phyloP scores from a whole-genome alignment of 169 alveolate genomes.

The Condylostoma magnum region DNA sequence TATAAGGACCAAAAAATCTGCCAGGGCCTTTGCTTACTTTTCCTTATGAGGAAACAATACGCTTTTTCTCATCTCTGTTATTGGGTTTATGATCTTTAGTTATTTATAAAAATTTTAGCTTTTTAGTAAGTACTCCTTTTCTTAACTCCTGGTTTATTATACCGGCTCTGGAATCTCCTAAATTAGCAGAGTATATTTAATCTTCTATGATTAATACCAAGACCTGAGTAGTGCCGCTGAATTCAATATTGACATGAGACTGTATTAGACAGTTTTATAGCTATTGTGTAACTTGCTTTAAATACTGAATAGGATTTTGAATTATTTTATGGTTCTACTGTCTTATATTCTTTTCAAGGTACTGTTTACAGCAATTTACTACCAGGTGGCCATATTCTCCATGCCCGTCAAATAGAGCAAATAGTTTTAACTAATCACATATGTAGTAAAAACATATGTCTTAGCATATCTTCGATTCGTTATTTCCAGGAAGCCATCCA shows the following conservation, averaged over 20 bases:
- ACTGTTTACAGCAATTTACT: background rate
- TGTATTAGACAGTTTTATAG: background rate
- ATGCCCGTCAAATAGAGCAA: background rate
- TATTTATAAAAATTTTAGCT: constrained; percentile 26
- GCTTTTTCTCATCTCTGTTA: constrained; percentile 54
- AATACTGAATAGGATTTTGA: background rate
- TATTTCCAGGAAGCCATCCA: background rate
- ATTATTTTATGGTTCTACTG: background rate
- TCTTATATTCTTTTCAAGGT: background rate
- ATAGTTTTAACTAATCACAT: no score
- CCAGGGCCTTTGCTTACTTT: constrained; percentile 51
- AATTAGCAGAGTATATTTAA: constrained; percentile 59
- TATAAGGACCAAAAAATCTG: constrained; percentile 72
- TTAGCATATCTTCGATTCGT: background rate
- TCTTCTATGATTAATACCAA: constrained; percentile 36
- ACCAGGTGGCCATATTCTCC: constrained; percentile 8
- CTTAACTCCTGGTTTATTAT: constrained; percentile 41
- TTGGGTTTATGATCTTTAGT: constrained; percentile 80
- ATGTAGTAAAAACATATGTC: background rate
- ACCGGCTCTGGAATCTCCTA: constrained; percentile 83
- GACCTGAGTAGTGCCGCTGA: constrained; percentile 54
- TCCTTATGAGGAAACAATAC: constrained; percentile 55
- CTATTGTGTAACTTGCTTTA: background rate
- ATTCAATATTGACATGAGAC: background rate
- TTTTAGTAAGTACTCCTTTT: background rate